Evolutionary conservation across 495 filamentous ascomycete genomes (phyloP), one percentile per base, ranked within the genome.

Genomic region (Trichoderma reesei): DNA sequence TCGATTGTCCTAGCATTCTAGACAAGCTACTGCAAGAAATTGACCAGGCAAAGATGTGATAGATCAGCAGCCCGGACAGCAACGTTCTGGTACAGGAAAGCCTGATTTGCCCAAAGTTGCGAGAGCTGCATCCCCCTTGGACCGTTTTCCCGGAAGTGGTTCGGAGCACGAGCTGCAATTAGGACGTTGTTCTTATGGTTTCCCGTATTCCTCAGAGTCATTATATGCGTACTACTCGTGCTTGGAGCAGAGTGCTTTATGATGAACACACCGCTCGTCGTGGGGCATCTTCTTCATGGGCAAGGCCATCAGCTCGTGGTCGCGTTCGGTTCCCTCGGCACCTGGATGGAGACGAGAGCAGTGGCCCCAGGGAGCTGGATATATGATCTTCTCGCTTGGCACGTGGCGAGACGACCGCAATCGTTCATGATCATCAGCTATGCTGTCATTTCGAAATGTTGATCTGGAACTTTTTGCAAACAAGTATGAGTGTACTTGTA

Each of bases 21-120:
- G 51, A 56, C 51, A 56, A 34, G 51, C 51, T 56, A 56, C 51
- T 56, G 51, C 51, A 56, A 31, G 51, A 56, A 56, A 56, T 56
- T 56, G 26, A 14, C 20, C 51, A 34, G 26, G 26, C 18, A 34
- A 36, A 33, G 20, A 56, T 56, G 31, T 56, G 51, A 56, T 16
- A 56, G 20, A 56, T 56, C 51, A 56, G 14, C 1, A 56, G 26
- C 26, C 26, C 16, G 26, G 11, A 31, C 14, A 56, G 48, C 20
- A 56, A 56, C 51, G 51, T 56, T 56, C 34, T 56, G 7, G 6
- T 10, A 36, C 1, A 11, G 4, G 11, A 33, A 2, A 11, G 51
- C 26, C 31, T 56, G 51, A 56, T 56, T 56, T 34, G 51, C 51
- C 44, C 5, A 56, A 9, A 14, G 9, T 33, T 14, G 46, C 46